Conservation (phyloP, 2,329 filamentous ascomycete genomes). For the Cladosporium sp. region DNA sequence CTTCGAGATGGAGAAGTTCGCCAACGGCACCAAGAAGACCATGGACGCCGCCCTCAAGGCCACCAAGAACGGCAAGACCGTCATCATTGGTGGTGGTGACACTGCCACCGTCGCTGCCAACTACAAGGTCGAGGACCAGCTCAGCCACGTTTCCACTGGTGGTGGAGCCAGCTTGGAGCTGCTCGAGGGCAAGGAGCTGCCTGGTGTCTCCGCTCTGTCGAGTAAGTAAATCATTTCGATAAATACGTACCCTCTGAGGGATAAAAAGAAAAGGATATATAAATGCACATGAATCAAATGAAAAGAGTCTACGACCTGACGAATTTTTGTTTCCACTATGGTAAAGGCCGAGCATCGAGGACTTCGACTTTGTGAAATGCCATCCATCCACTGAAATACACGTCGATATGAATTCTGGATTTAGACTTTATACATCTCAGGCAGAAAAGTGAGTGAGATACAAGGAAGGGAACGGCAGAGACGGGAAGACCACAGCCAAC, state of each 20-base stretch:
- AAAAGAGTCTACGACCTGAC: constrained; percentile 3
- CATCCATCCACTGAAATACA: too few species aligned
- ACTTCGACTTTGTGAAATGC: background rate
- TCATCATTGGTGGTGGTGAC: constrained; percentile 98
- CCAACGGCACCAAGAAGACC: constrained; percentile 86
- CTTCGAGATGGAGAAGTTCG: constrained; percentile 96
- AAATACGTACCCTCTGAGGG: background rate
- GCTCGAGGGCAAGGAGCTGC: constrained; percentile 96
- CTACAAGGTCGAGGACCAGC: constrained; percentile 92
- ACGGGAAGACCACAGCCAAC: too few species aligned
- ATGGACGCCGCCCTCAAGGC: constrained; percentile 85
- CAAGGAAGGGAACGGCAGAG: background rate
- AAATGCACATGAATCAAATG: background rate
- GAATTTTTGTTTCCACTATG: background rate
- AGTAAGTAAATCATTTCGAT: constrained; percentile 55
- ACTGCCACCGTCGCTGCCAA: constrained; percentile 97
- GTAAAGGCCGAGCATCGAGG: background rate
- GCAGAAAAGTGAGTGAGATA: background rate
- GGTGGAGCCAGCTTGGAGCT: constrained; percentile 94
- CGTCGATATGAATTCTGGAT: too few species aligned
- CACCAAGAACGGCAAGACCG: constrained; percentile 82
- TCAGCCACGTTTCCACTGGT: constrained; percentile 97
- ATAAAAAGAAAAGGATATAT: background rate
- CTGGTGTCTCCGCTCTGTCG: constrained; percentile 89
- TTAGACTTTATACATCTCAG: too few species aligned